These are phyloP conservation scores for Fusarium fracticaudum DNA, from an alignment of 2,329 filamentous ascomycete species.

Conservation along the genomic window DNA sequence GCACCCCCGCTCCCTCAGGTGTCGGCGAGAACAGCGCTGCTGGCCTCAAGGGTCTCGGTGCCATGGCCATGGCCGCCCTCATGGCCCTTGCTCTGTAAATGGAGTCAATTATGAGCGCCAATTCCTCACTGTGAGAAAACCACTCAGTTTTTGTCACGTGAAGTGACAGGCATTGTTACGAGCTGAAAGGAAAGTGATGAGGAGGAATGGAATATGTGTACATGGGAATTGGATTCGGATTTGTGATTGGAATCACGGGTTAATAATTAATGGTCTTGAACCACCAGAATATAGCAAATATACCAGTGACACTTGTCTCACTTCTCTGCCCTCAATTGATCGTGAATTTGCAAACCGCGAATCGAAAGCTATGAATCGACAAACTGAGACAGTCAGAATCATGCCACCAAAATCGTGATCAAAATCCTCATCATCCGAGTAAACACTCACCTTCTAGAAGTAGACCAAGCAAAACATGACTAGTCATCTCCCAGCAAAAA, in stretches of 20 bases:
- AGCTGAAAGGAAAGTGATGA: conserved; percentile 2
- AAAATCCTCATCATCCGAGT: background rate
- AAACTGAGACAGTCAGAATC: conserved; percentile 5
- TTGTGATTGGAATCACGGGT: conserved; percentile 15
- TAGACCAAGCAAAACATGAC: background rate
- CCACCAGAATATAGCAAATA: conserved; percentile 27
- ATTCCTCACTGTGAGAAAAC: background rate
- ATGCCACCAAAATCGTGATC: conserved; percentile 1
- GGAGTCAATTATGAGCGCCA: conserved; percentile 4
- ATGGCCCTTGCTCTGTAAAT: conserved; percentile 52
- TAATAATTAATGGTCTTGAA: conserved; percentile 35
- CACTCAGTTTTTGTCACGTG: background rate
- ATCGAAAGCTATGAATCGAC: background rate
- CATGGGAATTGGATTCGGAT: conserved; percentile 4
- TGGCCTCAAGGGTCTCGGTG: conserved; percentile 45
- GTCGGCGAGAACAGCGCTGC: conserved; percentile 45
- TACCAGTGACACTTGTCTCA: conserved; percentile 23
- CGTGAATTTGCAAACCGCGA: no score
- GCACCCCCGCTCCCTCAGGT: conserved; percentile 23
- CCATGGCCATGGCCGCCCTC: conserved; percentile 46
- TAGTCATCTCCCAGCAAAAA: background rate
- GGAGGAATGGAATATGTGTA: conserved; percentile 16
- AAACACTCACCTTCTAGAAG: conserved; percentile 15
- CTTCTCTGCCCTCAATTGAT: background rate
- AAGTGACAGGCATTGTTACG: conserved; percentile 16